These are phyloP conservation scores for Panaeolus cyanescens DNA, from an alignment of 768 basidiomycete species.

Conservation along the genomic window DNA sequence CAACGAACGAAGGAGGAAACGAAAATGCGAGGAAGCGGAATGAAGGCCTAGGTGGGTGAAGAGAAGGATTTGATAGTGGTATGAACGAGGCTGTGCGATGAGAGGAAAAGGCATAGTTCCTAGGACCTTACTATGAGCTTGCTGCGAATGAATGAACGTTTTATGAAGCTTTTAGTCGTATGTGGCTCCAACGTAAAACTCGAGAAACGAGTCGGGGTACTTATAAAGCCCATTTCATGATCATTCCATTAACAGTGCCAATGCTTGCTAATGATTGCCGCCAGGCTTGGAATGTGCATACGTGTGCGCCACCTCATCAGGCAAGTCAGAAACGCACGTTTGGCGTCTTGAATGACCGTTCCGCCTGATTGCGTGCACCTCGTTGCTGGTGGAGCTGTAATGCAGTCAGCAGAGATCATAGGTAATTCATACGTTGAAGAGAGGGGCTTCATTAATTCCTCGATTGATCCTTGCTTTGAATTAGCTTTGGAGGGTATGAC, in stretches of 20 bases:
- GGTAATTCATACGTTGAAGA: neutral
- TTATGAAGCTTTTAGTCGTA: neutral
- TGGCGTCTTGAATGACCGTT: neutral
- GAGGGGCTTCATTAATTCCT: neutral
- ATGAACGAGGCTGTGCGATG: neutral
- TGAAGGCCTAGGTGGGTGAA: neutral
- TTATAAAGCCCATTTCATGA: neutral
- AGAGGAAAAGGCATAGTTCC: neutral
- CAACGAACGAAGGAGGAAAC: neutral
- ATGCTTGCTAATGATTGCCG: neutral
- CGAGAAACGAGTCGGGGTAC: neutral
- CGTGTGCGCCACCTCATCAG: neutral
- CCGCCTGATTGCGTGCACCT: neutral
- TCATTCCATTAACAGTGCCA: neutral
- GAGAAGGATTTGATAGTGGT: neutral
- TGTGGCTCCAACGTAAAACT: neutral
- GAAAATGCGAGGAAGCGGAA: neutral
- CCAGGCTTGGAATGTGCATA: neutral
- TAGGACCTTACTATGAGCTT: neutral
- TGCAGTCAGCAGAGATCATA: neutral
- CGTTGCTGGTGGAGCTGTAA: neutral
- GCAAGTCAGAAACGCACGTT: neutral
- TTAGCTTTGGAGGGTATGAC: neutral
- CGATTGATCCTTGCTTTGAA: slow-evolving; percentile 3
- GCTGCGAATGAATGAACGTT: neutral